Evolutionary conservation across 768 basidiomycete genomes (phyloP), one percentile per base, ranked within the genome.

Genomic region (Neoboletus magnificus): DNA sequence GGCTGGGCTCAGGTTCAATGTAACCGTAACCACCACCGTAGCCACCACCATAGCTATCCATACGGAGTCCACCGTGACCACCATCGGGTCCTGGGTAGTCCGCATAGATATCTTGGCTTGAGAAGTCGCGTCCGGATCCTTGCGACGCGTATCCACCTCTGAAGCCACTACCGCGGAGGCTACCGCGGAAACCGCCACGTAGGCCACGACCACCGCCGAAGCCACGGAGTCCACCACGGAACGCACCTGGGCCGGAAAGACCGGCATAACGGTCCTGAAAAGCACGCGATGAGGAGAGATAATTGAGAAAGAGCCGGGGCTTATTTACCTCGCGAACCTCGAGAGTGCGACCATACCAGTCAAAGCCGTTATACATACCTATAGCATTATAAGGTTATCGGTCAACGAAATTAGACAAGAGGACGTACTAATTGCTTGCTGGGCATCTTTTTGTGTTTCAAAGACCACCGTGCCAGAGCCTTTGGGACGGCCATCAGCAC

Each of bases 401-500:
- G 5, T 32, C 12, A 15, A 27, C 22, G 35, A 39, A 42, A 48
- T 32, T 13, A 41, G 22, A 41, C 7, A n/a, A 45, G 9, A 29
- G 0, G 2, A 82, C 90, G 32, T 61, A 93, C 93, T 84, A 66
- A 98, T 95, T 12, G 95, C 95, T 66, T 92, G 88, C 62, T 84
- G 81, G 12, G 96, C 96, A 72, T 96, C 94, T 64, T 91, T 90
- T 15, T 89, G 71, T 2, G 88, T 92, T 71, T 94, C 92, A 65
- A 94, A 98, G 13, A 98, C 91, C 15, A 98, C 96, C 0, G 93
- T 97, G n/a, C 96, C 96, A 49, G 91, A 96, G 22, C 96, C 96
- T 70, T 97, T 96, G 16, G 96, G 94, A 13, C 87, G 82, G 27
- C 95, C 95, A 71, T 97, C 93, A 22, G 86, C 85, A 56, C 91